These are phyloP conservation scores for Aureobasidium sp. DNA, from an alignment of 2,329 filamentous ascomycete species.

Conservation along the genomic window DNA sequence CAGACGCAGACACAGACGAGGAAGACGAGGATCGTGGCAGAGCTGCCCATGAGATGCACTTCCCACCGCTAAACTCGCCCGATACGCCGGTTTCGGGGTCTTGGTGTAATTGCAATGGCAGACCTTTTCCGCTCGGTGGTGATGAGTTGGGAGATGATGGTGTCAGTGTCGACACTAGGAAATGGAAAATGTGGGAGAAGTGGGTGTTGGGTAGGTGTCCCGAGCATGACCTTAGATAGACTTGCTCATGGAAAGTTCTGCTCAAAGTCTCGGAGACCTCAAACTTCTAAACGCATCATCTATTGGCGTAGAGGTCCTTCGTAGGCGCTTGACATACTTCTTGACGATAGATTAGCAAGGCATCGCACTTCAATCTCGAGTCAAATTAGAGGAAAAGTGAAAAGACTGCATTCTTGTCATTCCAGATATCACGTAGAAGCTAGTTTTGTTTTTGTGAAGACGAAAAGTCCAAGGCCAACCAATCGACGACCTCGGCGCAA, in stretches of 20 bases:
- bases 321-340: neutral
- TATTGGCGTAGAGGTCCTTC: neutral
- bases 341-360: neutral
- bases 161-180: conserved; percentile 37
- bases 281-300: neutral
- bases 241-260: neutral
- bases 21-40: conserved; percentile 34
- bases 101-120: conserved; percentile 40
- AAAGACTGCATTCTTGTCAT: neutral
- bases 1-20: conserved; percentile 22
- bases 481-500: neutral
- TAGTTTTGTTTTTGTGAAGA: neutral
- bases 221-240: neutral
- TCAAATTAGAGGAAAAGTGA: neutral
- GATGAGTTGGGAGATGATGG: conserved; percentile 46
- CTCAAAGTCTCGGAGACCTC: no score
- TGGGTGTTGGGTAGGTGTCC: conserved; percentile 40
- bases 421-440: neutral
- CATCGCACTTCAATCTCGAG: neutral
- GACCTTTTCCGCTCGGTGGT: conserved; percentile 32
- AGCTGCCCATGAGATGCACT: conserved; percentile 38
- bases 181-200: conserved; percentile 50
- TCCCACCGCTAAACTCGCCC: conserved; percentile 36
- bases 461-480: neutral
- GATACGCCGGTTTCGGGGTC: conserved; percentile 40